Conservation (phyloP, 2,329 filamentous ascomycete species). For the Alternaria postmessia region DNA sequence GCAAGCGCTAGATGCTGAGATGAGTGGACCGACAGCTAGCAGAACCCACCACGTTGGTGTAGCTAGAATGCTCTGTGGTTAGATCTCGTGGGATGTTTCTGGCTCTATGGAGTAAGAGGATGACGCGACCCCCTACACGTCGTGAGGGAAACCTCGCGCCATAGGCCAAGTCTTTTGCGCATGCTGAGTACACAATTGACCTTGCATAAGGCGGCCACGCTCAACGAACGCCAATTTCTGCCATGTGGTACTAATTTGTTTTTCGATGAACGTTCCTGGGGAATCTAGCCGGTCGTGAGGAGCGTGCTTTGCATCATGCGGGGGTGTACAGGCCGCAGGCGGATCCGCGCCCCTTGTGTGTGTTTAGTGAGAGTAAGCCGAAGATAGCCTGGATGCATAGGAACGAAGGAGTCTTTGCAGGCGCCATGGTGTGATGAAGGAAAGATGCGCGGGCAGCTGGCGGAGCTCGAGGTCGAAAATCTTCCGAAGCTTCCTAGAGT, state of each 20-base stretch:
- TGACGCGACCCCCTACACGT: slow-evolving; percentile 27
- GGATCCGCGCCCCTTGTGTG: slow-evolving; percentile 17
- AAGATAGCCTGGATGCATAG: slow-evolving; percentile 35
- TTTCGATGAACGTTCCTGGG: slow-evolving; percentile 23
- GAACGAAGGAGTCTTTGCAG: slow-evolving; percentile 14
- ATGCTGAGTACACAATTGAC: slow-evolving; percentile 12
- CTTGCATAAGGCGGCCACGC: slow-evolving; percentile 24
- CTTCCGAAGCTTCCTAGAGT: slow-evolving; percentile 4
- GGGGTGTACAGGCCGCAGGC: slow-evolving; percentile 26
- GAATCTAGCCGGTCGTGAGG: slow-evolving; percentile 33
- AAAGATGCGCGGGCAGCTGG: slow-evolving; percentile 20
- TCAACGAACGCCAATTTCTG: slow-evolving; percentile 11
- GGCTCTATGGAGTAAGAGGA: slow-evolving; percentile 27
- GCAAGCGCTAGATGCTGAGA: slow-evolving; percentile 26
- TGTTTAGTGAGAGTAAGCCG: slow-evolving; percentile 34
- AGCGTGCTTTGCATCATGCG: slow-evolving; percentile 32
- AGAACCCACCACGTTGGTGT: slow-evolving; percentile 37
- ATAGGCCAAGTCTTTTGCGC: slow-evolving; percentile 22
- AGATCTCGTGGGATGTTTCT: slow-evolving; percentile 31
- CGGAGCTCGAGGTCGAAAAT: slow-evolving; percentile 12
- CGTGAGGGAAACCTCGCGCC: slow-evolving; percentile 8
- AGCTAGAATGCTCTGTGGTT: slow-evolving; percentile 32
- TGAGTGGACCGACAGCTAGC: slow-evolving; percentile 26
- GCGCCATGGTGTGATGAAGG: slow-evolving; percentile 33
- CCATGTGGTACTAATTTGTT: slow-evolving; percentile 25